Conservation (phyloP, 2,329 filamentous ascomycete genomes). For the Hortaea werneckii region DNA sequence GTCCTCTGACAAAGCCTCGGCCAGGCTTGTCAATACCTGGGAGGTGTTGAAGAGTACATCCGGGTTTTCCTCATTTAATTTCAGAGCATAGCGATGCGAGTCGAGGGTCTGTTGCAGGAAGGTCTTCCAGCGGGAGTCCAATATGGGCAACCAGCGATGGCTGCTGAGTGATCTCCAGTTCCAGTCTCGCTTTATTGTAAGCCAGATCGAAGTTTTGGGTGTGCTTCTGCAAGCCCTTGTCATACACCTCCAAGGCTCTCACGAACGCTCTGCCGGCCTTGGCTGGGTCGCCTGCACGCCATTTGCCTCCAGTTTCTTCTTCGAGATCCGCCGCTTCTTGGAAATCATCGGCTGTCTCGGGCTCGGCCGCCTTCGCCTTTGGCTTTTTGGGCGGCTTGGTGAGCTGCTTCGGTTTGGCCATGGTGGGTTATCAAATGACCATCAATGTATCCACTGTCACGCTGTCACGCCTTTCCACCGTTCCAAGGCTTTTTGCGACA, state of each 20-base stretch:
- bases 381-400: slow-evolving; percentile 21
- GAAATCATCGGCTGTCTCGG: slow-evolving; percentile 57
- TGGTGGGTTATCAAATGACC: slow-evolving; percentile 1
- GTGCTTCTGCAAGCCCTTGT: slow-evolving; percentile 50
- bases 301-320: slow-evolving; percentile 65
- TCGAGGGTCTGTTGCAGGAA: slow-evolving; percentile 52
- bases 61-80: slow-evolving; percentile 51
- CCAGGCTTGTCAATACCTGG: slow-evolving; percentile 57
- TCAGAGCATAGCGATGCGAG: slow-evolving; percentile 54
- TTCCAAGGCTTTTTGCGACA: too few relatives aligned
- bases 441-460: not conserved
- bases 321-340: slow-evolving; percentile 57
- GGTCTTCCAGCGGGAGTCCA: slow-evolving; percentile 42
- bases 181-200: slow-evolving; percentile 65
- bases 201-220: slow-evolving; percentile 58
- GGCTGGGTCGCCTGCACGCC: slow-evolving; percentile 58
- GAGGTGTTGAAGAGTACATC: slow-evolving; percentile 64
- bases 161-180: slow-evolving; percentile 61
- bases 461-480: too few relatives aligned
- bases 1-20: slow-evolving; percentile 45
- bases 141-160: slow-evolving; percentile 50
- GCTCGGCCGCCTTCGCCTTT: slow-evolving; percentile 31
- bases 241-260: slow-evolving; percentile 56
- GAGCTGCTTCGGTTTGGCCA: slow-evolving; percentile 24
- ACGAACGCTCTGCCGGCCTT: slow-evolving; percentile 55